Percentiles rank a stretch among this genome's conserved stretches.
Conservation (phyloP, 139 green algal species). For the Chlamydomonas incerta region DNA sequence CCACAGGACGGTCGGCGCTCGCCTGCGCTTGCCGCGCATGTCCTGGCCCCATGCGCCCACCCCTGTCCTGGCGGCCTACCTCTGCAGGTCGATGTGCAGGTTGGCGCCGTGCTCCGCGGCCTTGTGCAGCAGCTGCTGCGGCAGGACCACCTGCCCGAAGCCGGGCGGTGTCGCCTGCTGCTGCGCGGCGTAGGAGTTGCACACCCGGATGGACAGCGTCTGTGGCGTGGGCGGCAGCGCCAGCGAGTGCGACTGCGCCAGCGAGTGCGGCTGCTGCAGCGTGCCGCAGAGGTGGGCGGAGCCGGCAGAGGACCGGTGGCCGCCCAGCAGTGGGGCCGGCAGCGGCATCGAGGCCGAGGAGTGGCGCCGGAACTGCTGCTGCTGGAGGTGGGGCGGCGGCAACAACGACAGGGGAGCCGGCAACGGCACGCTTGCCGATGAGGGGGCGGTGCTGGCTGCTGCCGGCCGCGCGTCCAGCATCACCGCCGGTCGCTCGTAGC, state of each 20-base stretch:
- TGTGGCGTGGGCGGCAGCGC: not conserved
- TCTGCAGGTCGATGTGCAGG: constrained; percentile 23
- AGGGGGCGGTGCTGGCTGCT: no score
- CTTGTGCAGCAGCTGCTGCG: not conserved
- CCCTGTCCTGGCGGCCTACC: no score
- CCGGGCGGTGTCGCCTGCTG: not conserved
- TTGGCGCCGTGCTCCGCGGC: constrained; percentile 14
- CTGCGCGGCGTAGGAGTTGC: not conserved
- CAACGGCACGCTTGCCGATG: not conserved
- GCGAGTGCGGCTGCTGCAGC: not conserved
- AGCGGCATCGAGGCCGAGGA: not conserved
- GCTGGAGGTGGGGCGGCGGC: no score
- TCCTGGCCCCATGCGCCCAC: no score
- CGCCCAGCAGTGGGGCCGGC: no score
- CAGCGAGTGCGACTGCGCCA: not conserved
- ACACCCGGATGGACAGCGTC: no score
- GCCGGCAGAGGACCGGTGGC: not conserved
- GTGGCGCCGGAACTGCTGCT: not conserved
- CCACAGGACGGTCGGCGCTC: no score
- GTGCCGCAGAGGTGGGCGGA: no score
- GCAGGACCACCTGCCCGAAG: constrained; percentile 21
- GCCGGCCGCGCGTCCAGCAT: not conserved
- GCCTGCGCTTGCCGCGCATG: no score
- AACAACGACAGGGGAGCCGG: no score
- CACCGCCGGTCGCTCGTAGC: not conserved